Evolutionary conservation across 805 yeast genomes (phyloP).

Genomic region (Suhomyces faveliae): DNA sequence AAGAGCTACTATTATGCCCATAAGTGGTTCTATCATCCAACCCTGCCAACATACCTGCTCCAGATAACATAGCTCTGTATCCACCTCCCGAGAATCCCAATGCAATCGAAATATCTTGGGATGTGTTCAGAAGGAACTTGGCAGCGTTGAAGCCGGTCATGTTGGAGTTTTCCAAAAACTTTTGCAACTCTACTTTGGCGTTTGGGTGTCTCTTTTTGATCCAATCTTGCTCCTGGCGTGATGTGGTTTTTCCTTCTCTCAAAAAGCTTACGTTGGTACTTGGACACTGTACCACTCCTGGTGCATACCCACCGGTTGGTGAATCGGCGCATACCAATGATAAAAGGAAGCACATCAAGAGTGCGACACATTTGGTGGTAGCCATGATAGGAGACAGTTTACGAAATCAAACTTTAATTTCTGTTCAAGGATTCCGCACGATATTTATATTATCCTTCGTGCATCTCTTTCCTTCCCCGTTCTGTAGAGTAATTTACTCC

Average conservation of each 20-base stretch:
- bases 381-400: neutral
- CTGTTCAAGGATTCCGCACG: neutral
- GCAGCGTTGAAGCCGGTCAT: slow-evolving; percentile 22
- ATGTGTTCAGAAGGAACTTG: slow-evolving; percentile 16
- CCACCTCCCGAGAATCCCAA: slow-evolving; percentile 43
- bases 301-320: slow-evolving; percentile 30
- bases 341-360: neutral
- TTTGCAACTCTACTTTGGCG: slow-evolving; percentile 22
- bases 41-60: slow-evolving; percentile 82
- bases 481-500: neutral
- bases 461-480: too few species aligned
- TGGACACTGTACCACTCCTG: slow-evolving; percentile 30
- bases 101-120: slow-evolving; percentile 23
- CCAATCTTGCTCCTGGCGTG: slow-evolving; percentile 26
- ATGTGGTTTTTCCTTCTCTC: slow-evolving; percentile 26
- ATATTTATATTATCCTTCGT: neutral
- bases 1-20: slow-evolving; percentile 42
- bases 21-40: slow-evolving; percentile 68
- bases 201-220: slow-evolving; percentile 21
- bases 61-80: slow-evolving; percentile 54
- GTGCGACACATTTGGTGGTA: neutral
- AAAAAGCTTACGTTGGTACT: slow-evolving; percentile 13
- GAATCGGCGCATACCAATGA: slow-evolving; percentile 14
- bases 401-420: neutral
- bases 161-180: slow-evolving; percentile 22